phyloP scores from a whole-genome alignment of 345 rosid genomes.

The Theobroma cacao region DNA sequence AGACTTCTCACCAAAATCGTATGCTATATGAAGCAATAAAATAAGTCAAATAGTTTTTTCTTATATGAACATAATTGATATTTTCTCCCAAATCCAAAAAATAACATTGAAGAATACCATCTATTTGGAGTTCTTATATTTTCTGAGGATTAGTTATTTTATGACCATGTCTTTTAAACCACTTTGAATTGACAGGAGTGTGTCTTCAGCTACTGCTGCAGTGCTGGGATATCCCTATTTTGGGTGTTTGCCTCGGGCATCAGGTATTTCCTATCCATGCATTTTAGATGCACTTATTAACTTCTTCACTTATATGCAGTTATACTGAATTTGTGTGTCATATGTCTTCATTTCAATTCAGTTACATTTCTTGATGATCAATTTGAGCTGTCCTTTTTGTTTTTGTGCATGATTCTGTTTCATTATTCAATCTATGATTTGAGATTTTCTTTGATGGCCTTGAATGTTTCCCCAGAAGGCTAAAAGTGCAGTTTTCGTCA shows the following conservation, averaged over 20 bases:
- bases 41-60: neutral
- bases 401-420: neutral
- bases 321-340: neutral
- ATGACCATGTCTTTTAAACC: constrained; percentile 19
- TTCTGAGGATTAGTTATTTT: constrained; percentile 11
- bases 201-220: constrained; percentile 81
- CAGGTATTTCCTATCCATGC: constrained; percentile 48
- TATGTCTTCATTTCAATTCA: neutral
- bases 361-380: neutral
- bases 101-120: neutral
- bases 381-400: neutral
- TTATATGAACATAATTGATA: neutral
- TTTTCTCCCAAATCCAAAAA: neutral
- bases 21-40: neutral
- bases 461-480: neutral
- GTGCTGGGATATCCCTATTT: constrained; percentile 82
- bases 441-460: neutral
- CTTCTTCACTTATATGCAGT: neutral
- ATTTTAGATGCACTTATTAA: neutral
- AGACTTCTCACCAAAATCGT: neutral
- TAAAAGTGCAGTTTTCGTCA: neutral
- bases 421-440: constrained; percentile 9
- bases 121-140: neutral
- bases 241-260: constrained; percentile 96
- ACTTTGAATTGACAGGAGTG: constrained; percentile 57